A percentile compares a stretch with the other conserved stretches of the same genome.
These are phyloP conservation scores for Inonotus obliquus DNA, from an alignment of 1,284 basidiomycete species.

Conservation along the genomic window DNA sequence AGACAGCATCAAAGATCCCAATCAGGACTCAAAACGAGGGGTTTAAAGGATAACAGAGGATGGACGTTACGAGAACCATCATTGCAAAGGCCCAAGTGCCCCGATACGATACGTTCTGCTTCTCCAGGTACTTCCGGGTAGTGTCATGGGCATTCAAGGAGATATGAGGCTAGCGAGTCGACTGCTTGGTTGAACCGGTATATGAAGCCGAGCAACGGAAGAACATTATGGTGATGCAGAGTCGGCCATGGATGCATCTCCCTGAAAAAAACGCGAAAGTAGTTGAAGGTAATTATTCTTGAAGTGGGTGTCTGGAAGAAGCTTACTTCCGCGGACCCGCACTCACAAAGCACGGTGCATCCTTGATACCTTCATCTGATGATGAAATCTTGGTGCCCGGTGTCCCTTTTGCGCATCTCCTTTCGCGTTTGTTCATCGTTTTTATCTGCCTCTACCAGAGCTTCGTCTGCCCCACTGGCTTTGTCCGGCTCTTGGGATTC, in stretches of 20 bases:
- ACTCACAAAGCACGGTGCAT: no score
- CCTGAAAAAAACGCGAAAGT: background rate
- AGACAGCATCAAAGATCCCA: background rate
- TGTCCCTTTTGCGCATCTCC: no score
- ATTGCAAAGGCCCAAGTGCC: constrained; percentile 19
- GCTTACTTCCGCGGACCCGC: background rate
- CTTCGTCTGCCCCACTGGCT: constrained; percentile 22
- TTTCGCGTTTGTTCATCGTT: constrained; percentile 47
- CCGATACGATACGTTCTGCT: background rate
- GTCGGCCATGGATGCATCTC: constrained; percentile 15
- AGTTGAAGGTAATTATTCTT: background rate
- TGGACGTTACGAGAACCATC: constrained; percentile 10
- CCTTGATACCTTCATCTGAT: background rate
- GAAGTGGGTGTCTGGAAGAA: background rate
- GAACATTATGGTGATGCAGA: constrained; percentile 16
- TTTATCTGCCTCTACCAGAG: constrained; percentile 32
- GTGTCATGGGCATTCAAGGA: constrained; percentile 17
- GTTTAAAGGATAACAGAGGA: background rate
- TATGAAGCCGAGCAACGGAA: constrained; percentile 14
- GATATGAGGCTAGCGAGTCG: constrained; percentile 17
- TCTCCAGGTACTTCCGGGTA: constrained; percentile 5
- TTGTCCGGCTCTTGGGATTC: constrained; percentile 40
- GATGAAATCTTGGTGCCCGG: no score
- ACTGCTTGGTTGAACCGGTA: constrained; percentile 10
- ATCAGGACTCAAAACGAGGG: background rate